phyloP scores from a whole-genome alignment of 2,329 filamentous ascomycete genomes.

The Diaporthe australafricana region DNA sequence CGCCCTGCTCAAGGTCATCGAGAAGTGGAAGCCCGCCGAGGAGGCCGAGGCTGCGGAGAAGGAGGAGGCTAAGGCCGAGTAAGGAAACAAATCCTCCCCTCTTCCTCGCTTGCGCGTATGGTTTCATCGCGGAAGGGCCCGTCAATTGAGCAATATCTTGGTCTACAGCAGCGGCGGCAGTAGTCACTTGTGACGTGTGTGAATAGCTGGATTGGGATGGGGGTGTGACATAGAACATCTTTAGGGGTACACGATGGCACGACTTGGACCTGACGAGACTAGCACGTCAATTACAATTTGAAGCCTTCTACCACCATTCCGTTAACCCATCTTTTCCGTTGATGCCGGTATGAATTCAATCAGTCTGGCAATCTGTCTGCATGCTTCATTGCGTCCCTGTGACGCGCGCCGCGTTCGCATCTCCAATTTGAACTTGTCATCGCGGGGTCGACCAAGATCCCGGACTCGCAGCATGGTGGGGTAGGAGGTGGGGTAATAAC shows the following conservation, averaged over 20 bases:
- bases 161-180: background rate
- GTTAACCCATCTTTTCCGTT: background rate
- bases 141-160: background rate
- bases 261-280: background rate
- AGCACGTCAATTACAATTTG: background rate
- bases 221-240: background rate
- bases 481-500: too few relatives aligned
- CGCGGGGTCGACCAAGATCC: conserved; percentile 30
- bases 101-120: background rate
- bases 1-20: conserved; percentile 65
- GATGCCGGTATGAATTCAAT: background rate
- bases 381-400: conserved; percentile 7
- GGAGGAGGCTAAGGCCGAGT: conserved; percentile 35
- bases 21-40: conserved; percentile 40
- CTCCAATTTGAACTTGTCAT: conserved; percentile 30
- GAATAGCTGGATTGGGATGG: background rate
- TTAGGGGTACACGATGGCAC: background rate
- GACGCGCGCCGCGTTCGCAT: background rate
- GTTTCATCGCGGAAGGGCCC: background rate
- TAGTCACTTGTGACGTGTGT: conserved; percentile 7
- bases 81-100: background rate
- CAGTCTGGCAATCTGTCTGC: background rate
- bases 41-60: conserved; percentile 17
- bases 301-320: background rate
- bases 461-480: conserved; percentile 31